phyloP scores from a whole-genome alignment of 2,329 filamentous ascomycete genomes.

The Pestalotiopsis sp. region DNA sequence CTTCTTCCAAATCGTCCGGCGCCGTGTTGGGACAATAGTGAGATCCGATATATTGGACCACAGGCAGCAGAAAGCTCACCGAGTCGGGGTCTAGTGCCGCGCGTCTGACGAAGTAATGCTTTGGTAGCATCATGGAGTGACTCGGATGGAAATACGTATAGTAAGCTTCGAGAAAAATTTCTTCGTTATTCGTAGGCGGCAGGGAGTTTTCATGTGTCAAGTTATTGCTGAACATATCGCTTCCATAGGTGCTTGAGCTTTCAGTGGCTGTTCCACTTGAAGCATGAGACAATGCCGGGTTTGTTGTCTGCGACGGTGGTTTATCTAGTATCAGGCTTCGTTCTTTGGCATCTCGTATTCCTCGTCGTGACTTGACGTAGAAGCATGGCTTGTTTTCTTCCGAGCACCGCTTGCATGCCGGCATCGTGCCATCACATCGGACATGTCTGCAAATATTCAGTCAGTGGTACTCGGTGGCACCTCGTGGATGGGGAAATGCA shows the following conservation, averaged over 20 bases:
- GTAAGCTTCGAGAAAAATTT: constrained; percentile 20
- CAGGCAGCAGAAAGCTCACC: constrained; percentile 32
- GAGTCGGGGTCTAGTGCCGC: constrained; percentile 32
- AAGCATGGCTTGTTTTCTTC: constrained; percentile 42
- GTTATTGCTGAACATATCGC: constrained; percentile 25
- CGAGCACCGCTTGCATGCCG: constrained; percentile 41
- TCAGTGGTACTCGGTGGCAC: neutral
- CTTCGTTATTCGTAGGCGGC: constrained; percentile 22
- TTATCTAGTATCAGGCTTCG: constrained; percentile 32
- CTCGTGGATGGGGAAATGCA: constrained; percentile 37
- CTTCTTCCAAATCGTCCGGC: constrained; percentile 31
- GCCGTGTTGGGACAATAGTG: constrained; percentile 30
- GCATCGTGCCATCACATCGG: constrained; percentile 46
- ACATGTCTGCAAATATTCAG: constrained; percentile 29
- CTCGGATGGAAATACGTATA: constrained; percentile 31
- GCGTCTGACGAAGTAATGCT: constrained; percentile 30
- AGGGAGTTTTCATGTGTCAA: constrained; percentile 18
- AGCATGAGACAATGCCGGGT: constrained; percentile 18
- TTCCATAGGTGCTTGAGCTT: constrained; percentile 18
- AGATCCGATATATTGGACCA: constrained; percentile 39
- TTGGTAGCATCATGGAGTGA: constrained; percentile 36
- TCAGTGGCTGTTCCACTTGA: constrained; percentile 19
- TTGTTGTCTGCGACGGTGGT: constrained; percentile 19
- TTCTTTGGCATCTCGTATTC: constrained; percentile 37
- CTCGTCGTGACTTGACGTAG: constrained; percentile 48